phyloP scores from a whole-genome alignment of 192 early-diverging fungal species.

The Coemansia sp. region DNA sequence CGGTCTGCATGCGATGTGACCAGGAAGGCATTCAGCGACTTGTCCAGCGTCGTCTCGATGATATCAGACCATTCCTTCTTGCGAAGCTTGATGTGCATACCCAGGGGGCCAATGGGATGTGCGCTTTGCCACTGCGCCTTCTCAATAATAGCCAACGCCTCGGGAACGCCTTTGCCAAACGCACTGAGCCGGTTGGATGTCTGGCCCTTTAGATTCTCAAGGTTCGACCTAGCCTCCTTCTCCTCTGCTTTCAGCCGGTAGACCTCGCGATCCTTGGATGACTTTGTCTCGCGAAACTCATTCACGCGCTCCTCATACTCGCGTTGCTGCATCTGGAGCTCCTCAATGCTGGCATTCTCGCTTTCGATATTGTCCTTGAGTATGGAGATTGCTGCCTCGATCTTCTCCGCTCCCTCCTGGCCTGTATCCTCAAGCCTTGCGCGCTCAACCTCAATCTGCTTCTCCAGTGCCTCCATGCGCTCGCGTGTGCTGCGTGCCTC shows the following conservation, averaged over 20 bases:
- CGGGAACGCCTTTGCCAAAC: constrained; percentile 68
- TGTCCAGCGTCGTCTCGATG: constrained; percentile 65
- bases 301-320: constrained; percentile 21
- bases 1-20: constrained; percentile 69
- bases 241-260: neutral
- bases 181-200: constrained; percentile 67
- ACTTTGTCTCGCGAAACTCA: constrained; percentile 26
- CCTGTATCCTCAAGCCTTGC: constrained; percentile 36
- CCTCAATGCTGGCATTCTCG: constrained; percentile 30
- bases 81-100: constrained; percentile 61
- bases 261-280: neutral
- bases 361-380: constrained; percentile 31
- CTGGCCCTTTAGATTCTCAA: constrained; percentile 59
- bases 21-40: constrained; percentile 64
- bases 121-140: constrained; percentile 48
- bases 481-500: constrained; percentile 50
- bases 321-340: constrained; percentile 35
- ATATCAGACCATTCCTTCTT: constrained; percentile 59
- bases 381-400: constrained; percentile 12
- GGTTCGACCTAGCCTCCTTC: constrained; percentile 25
- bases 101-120: constrained; percentile 70
- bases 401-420: constrained; percentile 28
- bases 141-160: constrained; percentile 58
- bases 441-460: constrained; percentile 35
- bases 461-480: constrained; percentile 26